A percentile compares a stretch with the other conserved stretches of the same genome.
Conservation (phyloP, 352 stramenopile genomes). For the Phytopythium cucurbitacearum region DNA sequence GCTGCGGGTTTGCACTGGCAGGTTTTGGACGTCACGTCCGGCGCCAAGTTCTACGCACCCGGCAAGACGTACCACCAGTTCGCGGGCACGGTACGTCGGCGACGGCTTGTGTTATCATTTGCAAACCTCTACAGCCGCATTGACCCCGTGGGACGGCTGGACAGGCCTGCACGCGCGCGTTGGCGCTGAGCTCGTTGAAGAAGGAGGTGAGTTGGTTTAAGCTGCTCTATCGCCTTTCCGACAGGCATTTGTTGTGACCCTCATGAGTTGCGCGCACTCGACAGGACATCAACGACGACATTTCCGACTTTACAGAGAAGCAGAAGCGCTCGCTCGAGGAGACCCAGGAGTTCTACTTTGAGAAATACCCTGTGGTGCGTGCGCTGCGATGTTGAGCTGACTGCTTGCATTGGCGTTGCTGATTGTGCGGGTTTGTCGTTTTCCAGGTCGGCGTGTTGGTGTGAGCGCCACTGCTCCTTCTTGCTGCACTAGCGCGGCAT, state of each 20-base stretch:
- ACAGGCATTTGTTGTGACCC: background rate
- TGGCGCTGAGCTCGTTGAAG: conserved; percentile 67
- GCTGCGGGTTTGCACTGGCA: conserved; percentile 8
- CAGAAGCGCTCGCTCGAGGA: conserved; percentile 55
- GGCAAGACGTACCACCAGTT: conserved; percentile 75
- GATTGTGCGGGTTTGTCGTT: background rate
- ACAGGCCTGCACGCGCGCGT: conserved; percentile 69
- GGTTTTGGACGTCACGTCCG: conserved; percentile 67
- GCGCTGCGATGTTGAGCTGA: background rate
- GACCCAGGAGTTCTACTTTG: conserved; percentile 76
- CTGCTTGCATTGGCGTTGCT: background rate
- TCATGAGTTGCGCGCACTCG: background rate
- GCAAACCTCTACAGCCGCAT: background rate
- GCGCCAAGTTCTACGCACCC: conserved; percentile 71
- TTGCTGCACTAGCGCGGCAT: background rate
- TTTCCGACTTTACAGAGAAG: conserved; percentile 61
- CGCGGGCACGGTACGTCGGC: conserved; percentile 43
- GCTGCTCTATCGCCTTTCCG: background rate
- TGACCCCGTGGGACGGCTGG: background rate
- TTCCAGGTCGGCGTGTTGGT: conserved; percentile 47
- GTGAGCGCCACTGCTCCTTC: conserved; percentile 2
- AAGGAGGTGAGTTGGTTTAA: conserved; percentile 32
- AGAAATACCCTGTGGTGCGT: conserved; percentile 83
- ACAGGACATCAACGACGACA: conserved; percentile 72
- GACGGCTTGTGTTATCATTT: conserved; percentile 1